phyloP scores from a whole-genome alignment of 2,329 filamentous ascomycete genomes.

The Alternaria infectoria region DNA sequence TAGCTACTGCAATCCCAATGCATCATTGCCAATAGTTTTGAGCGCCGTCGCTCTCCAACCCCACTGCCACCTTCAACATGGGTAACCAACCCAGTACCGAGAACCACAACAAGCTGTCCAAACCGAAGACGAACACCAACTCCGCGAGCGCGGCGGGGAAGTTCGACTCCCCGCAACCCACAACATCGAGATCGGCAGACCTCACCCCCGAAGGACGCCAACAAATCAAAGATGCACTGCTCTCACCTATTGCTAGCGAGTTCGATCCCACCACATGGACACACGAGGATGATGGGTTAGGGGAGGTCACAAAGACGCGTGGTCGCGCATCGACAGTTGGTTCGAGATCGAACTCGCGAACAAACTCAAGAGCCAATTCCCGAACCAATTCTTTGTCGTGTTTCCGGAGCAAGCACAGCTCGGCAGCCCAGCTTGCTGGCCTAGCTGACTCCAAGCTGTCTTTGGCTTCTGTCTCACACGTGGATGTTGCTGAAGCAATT shows the following conservation, averaged over 20 bases:
- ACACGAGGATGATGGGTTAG: constrained; percentile 26
- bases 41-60: constrained; percentile 30
- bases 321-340: constrained; percentile 31
- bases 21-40: constrained; percentile 8
- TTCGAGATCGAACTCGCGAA: constrained; percentile 37
- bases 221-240: constrained; percentile 37
- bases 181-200: constrained; percentile 33
- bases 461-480: constrained; percentile 37
- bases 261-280: constrained; percentile 19
- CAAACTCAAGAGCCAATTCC: constrained; percentile 21
- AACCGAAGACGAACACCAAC: constrained; percentile 47
- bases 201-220: constrained; percentile 36
- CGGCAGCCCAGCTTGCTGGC: constrained; percentile 31
- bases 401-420: constrained; percentile 28
- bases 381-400: constrained; percentile 37
- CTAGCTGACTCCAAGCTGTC: constrained; percentile 39
- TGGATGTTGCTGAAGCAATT: constrained; percentile 55
- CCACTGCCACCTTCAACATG: constrained; percentile 30
- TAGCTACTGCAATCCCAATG: constrained; percentile 22
- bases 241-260: constrained; percentile 36
- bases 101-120: constrained; percentile 39
- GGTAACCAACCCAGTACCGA: constrained; percentile 38
- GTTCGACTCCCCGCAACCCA: constrained; percentile 29
- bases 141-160: constrained; percentile 25
- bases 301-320: constrained; percentile 31